Evolutionary conservation across 2,329 filamentous ascomycete species (phyloP).

Genomic region (Venturia oleaginea): DNA sequence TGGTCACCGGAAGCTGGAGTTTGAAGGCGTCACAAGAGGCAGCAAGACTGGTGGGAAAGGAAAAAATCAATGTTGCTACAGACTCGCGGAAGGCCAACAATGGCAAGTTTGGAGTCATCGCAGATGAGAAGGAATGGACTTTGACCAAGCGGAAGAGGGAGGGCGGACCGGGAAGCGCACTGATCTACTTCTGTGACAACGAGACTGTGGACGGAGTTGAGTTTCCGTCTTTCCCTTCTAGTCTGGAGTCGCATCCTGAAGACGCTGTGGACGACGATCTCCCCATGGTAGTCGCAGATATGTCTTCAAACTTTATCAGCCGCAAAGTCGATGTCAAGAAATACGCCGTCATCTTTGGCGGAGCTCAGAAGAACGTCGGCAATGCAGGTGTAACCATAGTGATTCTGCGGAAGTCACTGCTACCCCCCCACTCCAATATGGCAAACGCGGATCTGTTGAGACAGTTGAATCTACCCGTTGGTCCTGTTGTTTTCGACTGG

Average conservation of each 20-base stretch:
- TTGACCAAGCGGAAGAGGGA: slow-evolving; percentile 54
- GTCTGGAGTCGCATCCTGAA: slow-evolving; percentile 44
- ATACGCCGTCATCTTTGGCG: slow-evolving; percentile 77
- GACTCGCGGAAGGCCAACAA: slow-evolving; percentile 55
- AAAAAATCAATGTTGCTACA: slow-evolving; percentile 70
- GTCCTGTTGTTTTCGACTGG: slow-evolving; percentile 73
- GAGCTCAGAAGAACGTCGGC: slow-evolving; percentile 91
- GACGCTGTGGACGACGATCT: slow-evolving; percentile 53
- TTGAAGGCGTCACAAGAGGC: slow-evolving; percentile 84
- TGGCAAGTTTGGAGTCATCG: slow-evolving; percentile 81
- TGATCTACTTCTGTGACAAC: slow-evolving; percentile 89
- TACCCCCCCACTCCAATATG: slow-evolving; percentile 57
- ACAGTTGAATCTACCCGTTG: slow-evolving; percentile 64
- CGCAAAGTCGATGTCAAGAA: slow-evolving; percentile 67
- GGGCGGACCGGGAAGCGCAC: slow-evolving; percentile 43
- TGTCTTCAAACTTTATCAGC: slow-evolving; percentile 90
- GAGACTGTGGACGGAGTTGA: slow-evolving; percentile 93
- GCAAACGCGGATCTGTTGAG: slow-evolving; percentile 62
- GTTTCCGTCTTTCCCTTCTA: slow-evolving; percentile 64
- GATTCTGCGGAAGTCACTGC: slow-evolving; percentile 70
- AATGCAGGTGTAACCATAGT: slow-evolving; percentile 78
- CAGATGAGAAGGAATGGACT: slow-evolving; percentile 66
- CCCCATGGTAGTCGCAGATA: slow-evolving; percentile 74
- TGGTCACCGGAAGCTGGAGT: slow-evolving; percentile 86
- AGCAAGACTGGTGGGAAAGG: slow-evolving; percentile 62